Percentiles rank a stretch among this genome's conserved stretches.
phyloP scores from a whole-genome alignment of 2,329 filamentous ascomycete species.

The Colletotrichum zoysiae region DNA sequence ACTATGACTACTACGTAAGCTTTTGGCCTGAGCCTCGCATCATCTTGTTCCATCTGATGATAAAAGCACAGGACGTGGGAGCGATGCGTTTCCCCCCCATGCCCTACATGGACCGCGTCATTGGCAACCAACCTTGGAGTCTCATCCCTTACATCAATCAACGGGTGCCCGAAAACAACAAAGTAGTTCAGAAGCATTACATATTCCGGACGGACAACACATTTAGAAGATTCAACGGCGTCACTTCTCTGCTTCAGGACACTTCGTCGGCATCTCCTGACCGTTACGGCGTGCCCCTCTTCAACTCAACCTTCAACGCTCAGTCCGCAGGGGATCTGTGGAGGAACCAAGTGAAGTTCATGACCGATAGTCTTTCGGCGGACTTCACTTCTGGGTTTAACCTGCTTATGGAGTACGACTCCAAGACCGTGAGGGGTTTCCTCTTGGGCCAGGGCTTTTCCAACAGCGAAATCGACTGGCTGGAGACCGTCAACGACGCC shows the following conservation, averaged over 20 bases:
- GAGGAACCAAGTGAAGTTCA: conserved; percentile 25
- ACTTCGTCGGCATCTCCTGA: conserved; percentile 26
- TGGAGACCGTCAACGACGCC: conserved; percentile 46
- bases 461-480: conserved; percentile 49
- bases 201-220: conserved; percentile 44
- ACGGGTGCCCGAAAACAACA: conserved; percentile 32
- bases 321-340: conserved; percentile 35
- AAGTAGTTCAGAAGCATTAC: conserved; percentile 43
- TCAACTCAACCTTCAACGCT: conserved; percentile 40
- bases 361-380: conserved; percentile 35
- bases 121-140: conserved; percentile 43
- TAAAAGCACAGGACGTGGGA: conserved; percentile 50
- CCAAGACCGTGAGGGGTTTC: conserved; percentile 42
- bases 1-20: conserved; percentile 51
- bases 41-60: conserved; percentile 3
- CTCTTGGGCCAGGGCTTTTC: conserved; percentile 46
- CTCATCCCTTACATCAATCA: conserved; percentile 45
- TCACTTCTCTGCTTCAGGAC: conserved; percentile 33
- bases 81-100: conserved; percentile 57
- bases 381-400: conserved; percentile 43
- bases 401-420: conserved; percentile 45
- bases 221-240: conserved; percentile 43
- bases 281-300: conserved; percentile 37
- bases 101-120: conserved; percentile 47
- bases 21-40: too few relatives aligned